phyloP scores from a whole-genome alignment of 108 stramenopile species.

The Schizochytrium sp. region DNA sequence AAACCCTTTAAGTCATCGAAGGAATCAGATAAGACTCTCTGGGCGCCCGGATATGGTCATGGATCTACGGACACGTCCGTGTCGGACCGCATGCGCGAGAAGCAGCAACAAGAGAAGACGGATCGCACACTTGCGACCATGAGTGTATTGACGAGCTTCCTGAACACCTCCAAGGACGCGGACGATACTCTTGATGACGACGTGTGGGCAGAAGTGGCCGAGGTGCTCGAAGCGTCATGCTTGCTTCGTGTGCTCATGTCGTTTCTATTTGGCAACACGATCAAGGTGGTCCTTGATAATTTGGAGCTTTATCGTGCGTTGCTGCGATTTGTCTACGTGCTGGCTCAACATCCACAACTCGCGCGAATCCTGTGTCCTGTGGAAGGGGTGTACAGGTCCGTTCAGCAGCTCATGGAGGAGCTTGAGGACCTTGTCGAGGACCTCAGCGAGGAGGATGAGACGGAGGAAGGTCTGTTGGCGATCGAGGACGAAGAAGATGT shows the following conservation, averaged over 20 bases:
- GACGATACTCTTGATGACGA: neutral
- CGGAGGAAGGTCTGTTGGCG: neutral
- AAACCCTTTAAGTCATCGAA: neutral
- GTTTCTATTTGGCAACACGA: neutral
- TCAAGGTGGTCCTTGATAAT: neutral
- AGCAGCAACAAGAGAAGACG: neutral
- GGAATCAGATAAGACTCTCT: neutral
- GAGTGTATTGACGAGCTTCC: neutral
- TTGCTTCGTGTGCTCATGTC: neutral
- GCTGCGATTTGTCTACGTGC: neutral
- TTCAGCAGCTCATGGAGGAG: neutral
- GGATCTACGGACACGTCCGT: neutral
- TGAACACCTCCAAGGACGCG: neutral
- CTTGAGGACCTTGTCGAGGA: constrained; percentile 10
- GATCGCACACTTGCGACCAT: neutral
- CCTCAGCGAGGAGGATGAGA: neutral
- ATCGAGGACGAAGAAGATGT: too few relatives aligned
- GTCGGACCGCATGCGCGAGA: constrained; percentile 5
- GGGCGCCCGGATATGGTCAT: constrained; percentile 2
- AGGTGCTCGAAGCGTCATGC: neutral
- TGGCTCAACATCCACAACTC: neutral
- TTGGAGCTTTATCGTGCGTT: neutral
- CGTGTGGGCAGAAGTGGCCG: neutral
- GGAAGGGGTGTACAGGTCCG: neutral
- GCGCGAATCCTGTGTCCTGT: neutral